Evolutionary conservation across 1,139 yeast genomes (phyloP), one percentile per base, ranked within the genome.

Genomic region (Pneumocystis canis): DNA sequence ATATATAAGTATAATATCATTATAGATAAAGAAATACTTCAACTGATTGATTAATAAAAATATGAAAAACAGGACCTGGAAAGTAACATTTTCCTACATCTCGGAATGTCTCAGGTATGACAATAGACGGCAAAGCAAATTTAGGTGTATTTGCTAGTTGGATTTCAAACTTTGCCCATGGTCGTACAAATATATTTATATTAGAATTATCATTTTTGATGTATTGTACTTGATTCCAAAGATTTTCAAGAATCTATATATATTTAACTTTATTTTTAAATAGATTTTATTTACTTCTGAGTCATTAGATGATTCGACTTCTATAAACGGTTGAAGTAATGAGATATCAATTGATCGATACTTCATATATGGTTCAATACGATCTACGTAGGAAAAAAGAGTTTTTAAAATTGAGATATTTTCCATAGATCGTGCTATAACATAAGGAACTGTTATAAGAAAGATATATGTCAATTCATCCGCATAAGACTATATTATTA

Each of bases 381-480:
- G 60, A 28, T 40, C 58, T 14, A 37, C 11, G 32, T 30, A 33
- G 16, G 25, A 39, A 33, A 37, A 37, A 31, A 58, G 62, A 5
- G 33, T 58, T 30, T 28, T 18, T 16, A 47, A 60, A 9, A 5
- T 18, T 7, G 5, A n/a, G 16, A 58, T 54, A 61, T 14, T 57
- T 58, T 58, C 58, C 6, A 40, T 18, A 20, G 25, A 63, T 5
- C 28, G 60, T 41, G 33, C 37, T 53, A 28, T 25, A 11, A 57
- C 73, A 71, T 84, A 88, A 2, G 97, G 96, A 59, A 88, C 70
- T 6, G 89, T 78, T 37, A 86, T 73, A 66, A 87, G 75, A 1
- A 84, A 82, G 67, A 83, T 82, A 67, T 82, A 83, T 70, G 76
- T 87, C 28, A 89, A 73, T 61, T 85, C 84, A 70, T 87, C 90